Evolutionary conservation across 352 stramenopile genomes (phyloP).

Genomic region (Globisporangium yorkense): DNA sequence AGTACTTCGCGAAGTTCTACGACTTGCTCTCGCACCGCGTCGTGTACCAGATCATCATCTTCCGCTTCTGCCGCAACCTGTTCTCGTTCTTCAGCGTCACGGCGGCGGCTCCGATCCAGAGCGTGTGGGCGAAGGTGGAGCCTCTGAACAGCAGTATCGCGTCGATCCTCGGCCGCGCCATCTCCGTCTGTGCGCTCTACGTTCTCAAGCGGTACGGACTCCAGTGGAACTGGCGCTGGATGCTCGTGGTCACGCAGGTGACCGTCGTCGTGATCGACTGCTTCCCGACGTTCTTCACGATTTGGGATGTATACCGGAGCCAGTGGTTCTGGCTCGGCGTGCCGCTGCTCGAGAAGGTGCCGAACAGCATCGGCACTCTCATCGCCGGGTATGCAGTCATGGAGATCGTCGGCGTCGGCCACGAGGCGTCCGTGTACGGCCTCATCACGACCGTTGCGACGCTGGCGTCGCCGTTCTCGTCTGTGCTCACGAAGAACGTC

Average conservation of each 20-base stretch:
- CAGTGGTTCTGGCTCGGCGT: conserved; percentile 65
- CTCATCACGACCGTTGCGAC: conserved; percentile 50
- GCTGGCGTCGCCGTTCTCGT: conserved; percentile 38
- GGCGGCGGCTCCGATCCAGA: conserved; percentile 37
- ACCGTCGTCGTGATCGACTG: conserved; percentile 20
- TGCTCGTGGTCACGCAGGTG: conserved; percentile 32
- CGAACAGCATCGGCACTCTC: conserved; percentile 47
- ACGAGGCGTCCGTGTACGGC: conserved; percentile 51
- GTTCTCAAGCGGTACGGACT: conserved; percentile 24
- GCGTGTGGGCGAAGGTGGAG: conserved; percentile 45
- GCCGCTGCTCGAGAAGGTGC: conserved; percentile 40
- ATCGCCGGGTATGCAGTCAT: conserved; percentile 51
- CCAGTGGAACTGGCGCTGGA: conserved; percentile 53
- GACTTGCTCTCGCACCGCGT: conserved; percentile 42
- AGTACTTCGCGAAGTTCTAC: conserved; percentile 31
- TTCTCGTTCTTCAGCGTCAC: conserved; percentile 46
- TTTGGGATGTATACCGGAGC: conserved; percentile 46
- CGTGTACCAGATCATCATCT: conserved; percentile 46
- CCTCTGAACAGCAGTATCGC: conserved; percentile 53
- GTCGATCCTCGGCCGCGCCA: conserved; percentile 37
- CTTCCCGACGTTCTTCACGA: conserved; percentile 45
- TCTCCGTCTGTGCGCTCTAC: conserved; percentile 26
- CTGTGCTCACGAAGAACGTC: conserved; percentile 41
- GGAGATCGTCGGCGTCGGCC: conserved; percentile 38
- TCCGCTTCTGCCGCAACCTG: conserved; percentile 44